These are phyloP conservation scores for Fusarium transvaalense DNA, from an alignment of 2,329 filamentous ascomycete genomes.

Conservation along the genomic window DNA sequence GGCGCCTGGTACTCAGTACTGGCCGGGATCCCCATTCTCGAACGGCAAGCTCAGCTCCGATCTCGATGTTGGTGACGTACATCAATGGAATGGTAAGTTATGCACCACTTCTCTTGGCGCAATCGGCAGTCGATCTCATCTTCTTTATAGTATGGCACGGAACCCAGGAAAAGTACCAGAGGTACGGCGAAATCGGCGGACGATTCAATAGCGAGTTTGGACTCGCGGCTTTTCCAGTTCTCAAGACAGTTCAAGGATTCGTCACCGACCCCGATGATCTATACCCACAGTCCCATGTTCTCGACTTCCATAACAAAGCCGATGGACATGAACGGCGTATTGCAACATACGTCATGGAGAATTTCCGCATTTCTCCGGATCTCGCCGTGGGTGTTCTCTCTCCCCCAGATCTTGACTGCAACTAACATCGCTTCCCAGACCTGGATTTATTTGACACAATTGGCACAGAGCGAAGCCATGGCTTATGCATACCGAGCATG, in stretches of 20 bases:
- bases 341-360: constrained; percentile 81
- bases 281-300: constrained; percentile 75
- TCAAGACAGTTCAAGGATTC: constrained; percentile 76
- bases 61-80: constrained; percentile 80
- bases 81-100: constrained; percentile 61
- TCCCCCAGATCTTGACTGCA: background rate
- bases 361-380: constrained; percentile 63
- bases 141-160: constrained; percentile 77
- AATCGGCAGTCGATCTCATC: background rate
- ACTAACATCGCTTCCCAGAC: constrained; percentile 58
- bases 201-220: constrained; percentile 87
- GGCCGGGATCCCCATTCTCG: constrained; percentile 74
- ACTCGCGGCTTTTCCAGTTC: constrained; percentile 73
- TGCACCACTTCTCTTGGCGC: no score
- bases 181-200: constrained; percentile 76
- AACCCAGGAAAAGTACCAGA: constrained; percentile 76
- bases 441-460: constrained; percentile 78
- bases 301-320: constrained; percentile 89
- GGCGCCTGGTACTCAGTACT: constrained; percentile 58
- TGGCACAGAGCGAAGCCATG: constrained; percentile 67
- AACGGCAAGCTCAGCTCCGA: constrained; percentile 70
- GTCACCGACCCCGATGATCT: constrained; percentile 67
- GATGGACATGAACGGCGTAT: constrained; percentile 81
- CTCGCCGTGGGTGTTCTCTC: background rate
- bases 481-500: constrained; percentile 65